These are phyloP conservation scores for Limonium bicolor DNA, from an alignment of 148 eudicot species.

Conservation along the genomic window DNA sequence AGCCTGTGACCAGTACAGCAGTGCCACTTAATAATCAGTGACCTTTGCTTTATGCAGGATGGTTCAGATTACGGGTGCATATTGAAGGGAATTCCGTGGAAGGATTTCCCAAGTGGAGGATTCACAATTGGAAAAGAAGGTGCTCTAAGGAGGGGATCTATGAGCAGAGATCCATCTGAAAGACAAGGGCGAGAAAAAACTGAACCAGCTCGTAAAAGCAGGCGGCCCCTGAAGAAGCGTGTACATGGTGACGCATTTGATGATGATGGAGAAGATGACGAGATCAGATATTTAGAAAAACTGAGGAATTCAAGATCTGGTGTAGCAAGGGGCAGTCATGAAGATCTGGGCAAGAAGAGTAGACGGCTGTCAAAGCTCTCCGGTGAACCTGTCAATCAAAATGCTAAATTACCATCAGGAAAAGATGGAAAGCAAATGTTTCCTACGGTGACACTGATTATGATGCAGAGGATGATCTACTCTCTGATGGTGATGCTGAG, in stretches of 20 bases:
- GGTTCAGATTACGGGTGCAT: constrained; percentile 31
- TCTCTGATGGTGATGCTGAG: constrained; percentile 25
- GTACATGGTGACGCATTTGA: constrained; percentile 29
- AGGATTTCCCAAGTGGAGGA: constrained; percentile 50
- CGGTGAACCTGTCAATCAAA: constrained; percentile 13
- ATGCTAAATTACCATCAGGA: constrained; percentile 22
- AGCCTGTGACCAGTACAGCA: background rate
- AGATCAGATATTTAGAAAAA: constrained; percentile 57
- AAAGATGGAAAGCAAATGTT: constrained; percentile 41
- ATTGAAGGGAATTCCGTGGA: constrained; percentile 70
- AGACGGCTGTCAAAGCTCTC: constrained; percentile 41
- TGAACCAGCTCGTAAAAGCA: constrained; percentile 35
- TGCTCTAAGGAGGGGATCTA: constrained; percentile 20
- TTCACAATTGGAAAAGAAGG: constrained; percentile 46
- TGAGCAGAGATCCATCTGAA: constrained; percentile 19
- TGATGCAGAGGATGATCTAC: constrained; percentile 13
- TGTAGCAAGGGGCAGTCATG: constrained; percentile 31
- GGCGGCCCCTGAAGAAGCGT: constrained; percentile 22
- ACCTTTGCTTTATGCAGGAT: constrained; percentile 26
- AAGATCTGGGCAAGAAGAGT: constrained; percentile 39
- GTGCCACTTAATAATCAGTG: background rate
- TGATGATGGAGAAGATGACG: constrained; percentile 45
- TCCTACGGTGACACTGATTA: constrained; percentile 19
- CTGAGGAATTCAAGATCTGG: constrained; percentile 29
- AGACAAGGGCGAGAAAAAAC: constrained; percentile 41